phyloP scores from a whole-genome alignment of 306 rosid genomes.

The Gillenia trifoliata region DNA sequence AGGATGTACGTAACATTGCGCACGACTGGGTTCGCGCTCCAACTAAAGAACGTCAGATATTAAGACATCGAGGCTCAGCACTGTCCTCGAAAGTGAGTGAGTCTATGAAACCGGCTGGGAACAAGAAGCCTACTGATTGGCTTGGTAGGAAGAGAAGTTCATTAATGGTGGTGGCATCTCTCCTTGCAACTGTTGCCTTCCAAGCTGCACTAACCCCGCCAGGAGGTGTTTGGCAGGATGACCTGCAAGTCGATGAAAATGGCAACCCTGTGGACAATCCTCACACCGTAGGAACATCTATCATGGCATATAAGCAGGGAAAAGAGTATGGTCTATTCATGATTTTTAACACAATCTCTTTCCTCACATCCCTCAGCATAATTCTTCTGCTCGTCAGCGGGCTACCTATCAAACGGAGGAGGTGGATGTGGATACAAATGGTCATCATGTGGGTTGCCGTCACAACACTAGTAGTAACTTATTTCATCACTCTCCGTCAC shows the following conservation, averaged over 20 bases:
- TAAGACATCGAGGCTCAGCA: background rate
- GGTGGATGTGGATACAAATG: slow-evolving; percentile 35
- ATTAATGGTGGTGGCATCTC: slow-evolving; percentile 29
- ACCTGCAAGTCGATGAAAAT: background rate
- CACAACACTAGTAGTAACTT: slow-evolving; percentile 17
- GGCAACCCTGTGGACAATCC: background rate
- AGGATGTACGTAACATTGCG: slow-evolving; percentile 8
- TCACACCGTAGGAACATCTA: slow-evolving; percentile 21
- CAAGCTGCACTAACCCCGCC: slow-evolving; percentile 32
- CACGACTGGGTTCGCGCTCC: slow-evolving; percentile 4
- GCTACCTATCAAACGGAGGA: slow-evolving; percentile 20
- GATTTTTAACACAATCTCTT: slow-evolving; percentile 22
- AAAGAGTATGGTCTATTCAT: slow-evolving; percentile 16
- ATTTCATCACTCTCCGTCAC: slow-evolving; percentile 20
- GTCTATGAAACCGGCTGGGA: background rate
- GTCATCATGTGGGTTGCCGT: slow-evolving; percentile 27
- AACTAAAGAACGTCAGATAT: background rate
- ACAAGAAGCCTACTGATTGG: slow-evolving; percentile 13
- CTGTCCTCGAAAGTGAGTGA: background rate
- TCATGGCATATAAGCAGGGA: slow-evolving; percentile 8
- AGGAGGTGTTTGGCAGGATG: slow-evolving; percentile 35
- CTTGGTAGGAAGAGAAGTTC: slow-evolving; percentile 23
- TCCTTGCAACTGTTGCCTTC: slow-evolving; percentile 30
- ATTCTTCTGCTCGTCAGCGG: slow-evolving; percentile 28
- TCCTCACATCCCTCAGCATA: slow-evolving; percentile 25